These are phyloP conservation scores for Candida golubevii DNA, from an alignment of 805 yeast species.

Conservation along the genomic window DNA sequence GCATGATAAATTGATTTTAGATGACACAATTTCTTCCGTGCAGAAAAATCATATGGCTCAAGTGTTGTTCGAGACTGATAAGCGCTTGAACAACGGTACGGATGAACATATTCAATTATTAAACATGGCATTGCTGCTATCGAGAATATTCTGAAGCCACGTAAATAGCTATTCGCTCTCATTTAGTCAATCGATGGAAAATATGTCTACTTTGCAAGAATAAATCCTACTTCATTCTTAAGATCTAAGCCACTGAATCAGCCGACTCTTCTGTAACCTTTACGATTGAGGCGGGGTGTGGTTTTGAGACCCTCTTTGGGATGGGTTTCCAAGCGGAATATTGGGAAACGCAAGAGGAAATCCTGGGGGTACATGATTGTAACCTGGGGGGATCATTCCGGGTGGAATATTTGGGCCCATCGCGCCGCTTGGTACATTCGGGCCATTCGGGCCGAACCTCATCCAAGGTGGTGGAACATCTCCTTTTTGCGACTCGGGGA, in stretches of 20 bases:
- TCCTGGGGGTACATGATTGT: constrained; percentile 4
- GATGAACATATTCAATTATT: constrained; percentile 83
- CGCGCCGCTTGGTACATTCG: no score
- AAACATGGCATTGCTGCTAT: constrained; percentile 45
- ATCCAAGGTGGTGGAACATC: constrained; percentile 15
- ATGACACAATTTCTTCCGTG: constrained; percentile 43
- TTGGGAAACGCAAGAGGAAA: constrained; percentile 10
- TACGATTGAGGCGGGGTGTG: no score
- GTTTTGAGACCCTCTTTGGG: neutral
- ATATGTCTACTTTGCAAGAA: no score
- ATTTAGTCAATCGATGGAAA: no score
- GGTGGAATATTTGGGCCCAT: neutral
- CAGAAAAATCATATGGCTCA: constrained; percentile 65
- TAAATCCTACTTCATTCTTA: no score
- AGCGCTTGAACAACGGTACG: constrained; percentile 73
- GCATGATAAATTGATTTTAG: constrained; percentile 61
- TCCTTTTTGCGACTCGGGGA: neutral
- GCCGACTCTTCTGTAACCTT: no score
- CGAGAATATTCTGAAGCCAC: no score
- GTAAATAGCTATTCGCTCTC: no score
- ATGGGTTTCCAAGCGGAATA: neutral
- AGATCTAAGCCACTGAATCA: no score
- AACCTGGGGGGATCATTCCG: constrained; percentile 7
- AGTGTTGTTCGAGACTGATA: constrained; percentile 70
- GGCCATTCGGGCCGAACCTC: constrained; percentile 9